Conservation (phyloP, 2,329 filamentous ascomycete species). For the Aspergillus oerlinghausenensis region DNA sequence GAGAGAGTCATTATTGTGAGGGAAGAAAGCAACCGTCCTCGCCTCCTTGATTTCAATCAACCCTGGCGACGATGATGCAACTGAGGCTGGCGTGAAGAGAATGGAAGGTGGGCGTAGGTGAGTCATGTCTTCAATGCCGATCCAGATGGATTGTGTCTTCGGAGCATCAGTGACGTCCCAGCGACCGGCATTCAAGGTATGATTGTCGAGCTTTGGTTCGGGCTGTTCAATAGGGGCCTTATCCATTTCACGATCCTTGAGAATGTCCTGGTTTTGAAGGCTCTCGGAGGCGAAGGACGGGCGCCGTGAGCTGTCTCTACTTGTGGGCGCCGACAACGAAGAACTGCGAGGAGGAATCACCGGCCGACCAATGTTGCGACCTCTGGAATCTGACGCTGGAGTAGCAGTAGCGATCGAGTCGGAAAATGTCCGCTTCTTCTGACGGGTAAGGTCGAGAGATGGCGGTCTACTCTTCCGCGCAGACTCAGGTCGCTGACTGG, state of each 20-base stretch:
- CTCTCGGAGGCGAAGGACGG: slow-evolving; percentile 44
- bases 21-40: slow-evolving; percentile 56
- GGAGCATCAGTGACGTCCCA: slow-evolving; percentile 22
- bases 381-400: slow-evolving; percentile 24
- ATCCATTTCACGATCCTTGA: slow-evolving; percentile 23
- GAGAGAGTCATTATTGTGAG: slow-evolving; percentile 60
- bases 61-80: slow-evolving; percentile 47
- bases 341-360: slow-evolving; percentile 39
- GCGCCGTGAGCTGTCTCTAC: slow-evolving; percentile 40
- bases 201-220: slow-evolving; percentile 18
- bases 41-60: slow-evolving; percentile 58
- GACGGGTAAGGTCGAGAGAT: slow-evolving; percentile 30
- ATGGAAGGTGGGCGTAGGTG: slow-evolving; percentile 45
- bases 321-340: slow-evolving; percentile 45
- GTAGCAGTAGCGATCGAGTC: slow-evolving; percentile 30
- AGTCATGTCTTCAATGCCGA: slow-evolving; percentile 35
- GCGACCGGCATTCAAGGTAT: slow-evolving; percentile 13
- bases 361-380: slow-evolving; percentile 25
- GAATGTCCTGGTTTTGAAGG: slow-evolving; percentile 28
- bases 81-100: slow-evolving; percentile 46
- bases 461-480: slow-evolving; percentile 29
- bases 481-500: slow-evolving; percentile 33
- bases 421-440: slow-evolving; percentile 37
- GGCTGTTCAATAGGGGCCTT: slow-evolving; percentile 17
- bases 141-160: slow-evolving; percentile 35